A percentile compares a stretch with the other conserved stretches of the same genome.
Evolutionary conservation across 73 alveolate genomes (phyloP).

Genomic region (Blepharisma japonicum): DNA sequence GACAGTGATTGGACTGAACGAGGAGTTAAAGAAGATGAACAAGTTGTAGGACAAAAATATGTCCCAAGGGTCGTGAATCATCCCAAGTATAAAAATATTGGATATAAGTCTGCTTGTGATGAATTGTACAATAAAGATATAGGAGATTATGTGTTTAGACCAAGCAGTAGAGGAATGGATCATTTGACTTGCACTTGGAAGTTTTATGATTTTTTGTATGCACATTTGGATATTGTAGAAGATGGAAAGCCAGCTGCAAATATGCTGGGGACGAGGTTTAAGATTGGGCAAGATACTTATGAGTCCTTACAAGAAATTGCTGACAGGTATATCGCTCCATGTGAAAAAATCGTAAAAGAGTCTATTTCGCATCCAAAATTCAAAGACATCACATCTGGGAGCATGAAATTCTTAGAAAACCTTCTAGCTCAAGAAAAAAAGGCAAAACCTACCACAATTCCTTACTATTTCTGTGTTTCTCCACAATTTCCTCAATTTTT

Average conservation of each 20-base stretch:
- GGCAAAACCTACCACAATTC: constrained; percentile 63
- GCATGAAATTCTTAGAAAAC: constrained; percentile 55
- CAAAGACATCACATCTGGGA: constrained; percentile 39
- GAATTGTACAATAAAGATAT: constrained; percentile 66
- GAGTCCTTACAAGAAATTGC: constrained; percentile 83
- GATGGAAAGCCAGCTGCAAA: constrained; percentile 73
- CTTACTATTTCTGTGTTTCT: constrained; percentile 79
- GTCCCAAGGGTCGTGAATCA: constrained; percentile 75
- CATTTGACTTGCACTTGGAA: constrained; percentile 87
- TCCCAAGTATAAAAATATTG: constrained; percentile 77
- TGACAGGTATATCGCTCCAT: constrained; percentile 81
- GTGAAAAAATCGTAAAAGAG: constrained; percentile 65
- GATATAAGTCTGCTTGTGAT: constrained; percentile 63
- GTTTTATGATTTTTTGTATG: constrained; percentile 68
- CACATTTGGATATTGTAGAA: constrained; percentile 84
- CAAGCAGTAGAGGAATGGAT: constrained; percentile 74
- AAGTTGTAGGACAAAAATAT: constrained; percentile 36
- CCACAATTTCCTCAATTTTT: constrained; percentile 83
- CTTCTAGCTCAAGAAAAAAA: constrained; percentile 71
- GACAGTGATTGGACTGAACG: constrained; percentile 61
- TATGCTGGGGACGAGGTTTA: constrained; percentile 64
- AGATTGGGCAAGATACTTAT: constrained; percentile 66
- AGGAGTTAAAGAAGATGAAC: constrained; percentile 44
- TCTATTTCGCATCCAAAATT: constrained; percentile 50
- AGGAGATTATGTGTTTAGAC: constrained; percentile 89